Base-by-base conservation (phyloP, 768 basidiomycete species). In the Russula emetica region DNA sequence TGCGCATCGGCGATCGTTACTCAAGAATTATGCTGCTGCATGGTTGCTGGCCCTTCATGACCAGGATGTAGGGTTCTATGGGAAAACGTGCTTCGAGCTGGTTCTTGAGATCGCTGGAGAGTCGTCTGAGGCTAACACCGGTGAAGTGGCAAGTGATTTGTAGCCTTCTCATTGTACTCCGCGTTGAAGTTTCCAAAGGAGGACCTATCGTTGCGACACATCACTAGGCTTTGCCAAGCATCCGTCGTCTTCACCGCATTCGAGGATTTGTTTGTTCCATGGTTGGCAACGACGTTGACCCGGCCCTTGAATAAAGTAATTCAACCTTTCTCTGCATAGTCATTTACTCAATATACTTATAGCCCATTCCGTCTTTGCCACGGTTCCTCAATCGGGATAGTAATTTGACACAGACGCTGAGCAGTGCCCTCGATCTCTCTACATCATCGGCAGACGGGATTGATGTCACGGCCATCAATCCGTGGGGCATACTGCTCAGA, bases 41-140 rank as follows among this genome's bases (percentile, higher is more conserved):
- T 94, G 92, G 92, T 75, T 93, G 50, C 75, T 79, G 32, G 84
- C 86, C 42, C 73, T 92, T 28, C 87, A 90, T 71, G 78, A 85
- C 55, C 82, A 83, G 58, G 84, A 88, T 69, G 67, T 80, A 22
- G 73, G 72, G 1, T 71, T 77, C 9, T 93, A 89, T 70, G 77
- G 79, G 11, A 70, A 73, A 30, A 74, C 81, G 45, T 42, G 89
- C 3, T 89, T 82, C 62, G 80, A 84, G 8, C 72, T 82, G 30
- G 83, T 82, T 61, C 68, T 74, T 8, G 83, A 85, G 65, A 68
- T 79, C 30, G 78, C 81, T 3, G 74, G 74, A 34, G 77, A 76
- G 20, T 36, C 13, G 11, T n/a, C 28, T 40, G 56, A 26, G 20
- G 44, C 28, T n/a, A 62, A 66, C 24, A 5, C 53, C 3, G 11